phyloP scores from a whole-genome alignment of 495 filamentous ascomycete species.

The Letharia columbiana region DNA sequence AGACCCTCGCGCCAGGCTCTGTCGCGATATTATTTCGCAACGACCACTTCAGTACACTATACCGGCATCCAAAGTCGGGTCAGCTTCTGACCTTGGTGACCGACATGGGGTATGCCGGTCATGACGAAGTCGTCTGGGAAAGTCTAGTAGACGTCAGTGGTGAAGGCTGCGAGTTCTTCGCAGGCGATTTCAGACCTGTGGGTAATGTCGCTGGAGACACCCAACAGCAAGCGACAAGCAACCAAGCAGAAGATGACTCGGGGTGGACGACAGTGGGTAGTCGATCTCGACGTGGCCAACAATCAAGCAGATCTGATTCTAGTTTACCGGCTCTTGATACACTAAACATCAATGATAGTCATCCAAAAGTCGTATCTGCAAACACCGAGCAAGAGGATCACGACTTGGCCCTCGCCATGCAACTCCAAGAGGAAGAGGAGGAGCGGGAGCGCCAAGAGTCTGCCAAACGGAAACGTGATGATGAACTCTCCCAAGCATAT shows the following conservation, averaged over 20 bases:
- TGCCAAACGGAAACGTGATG: constrained; percentile 33
- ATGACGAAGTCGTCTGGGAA: constrained; percentile 95
- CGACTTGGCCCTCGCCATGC: constrained; percentile 68
- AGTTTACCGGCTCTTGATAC: constrained; percentile 17
- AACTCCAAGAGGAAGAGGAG: constrained; percentile 78
- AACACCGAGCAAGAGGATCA: constrained; percentile 60
- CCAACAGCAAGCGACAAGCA: constrained; percentile 7
- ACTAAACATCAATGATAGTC: constrained; percentile 30
- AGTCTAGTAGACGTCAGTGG: constrained; percentile 81
- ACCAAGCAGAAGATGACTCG: constrained; percentile 22
- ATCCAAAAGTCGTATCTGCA: background rate
- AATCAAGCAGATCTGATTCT: constrained; percentile 20
- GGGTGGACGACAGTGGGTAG: constrained; percentile 44
- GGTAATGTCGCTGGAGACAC: constrained; percentile 38
- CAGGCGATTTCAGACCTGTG: constrained; percentile 83
- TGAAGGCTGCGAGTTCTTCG: constrained; percentile 71
- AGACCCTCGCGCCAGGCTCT: constrained; percentile 57
- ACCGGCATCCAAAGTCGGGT: constrained; percentile 63
- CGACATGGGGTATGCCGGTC: constrained; percentile 77
- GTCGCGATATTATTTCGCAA: constrained; percentile 91
- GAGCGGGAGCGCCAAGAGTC: constrained; percentile 47
- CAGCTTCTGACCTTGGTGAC: constrained; percentile 77
- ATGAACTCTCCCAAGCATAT: constrained; percentile 29
- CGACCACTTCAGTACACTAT: constrained; percentile 90
- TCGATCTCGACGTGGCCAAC: constrained; percentile 11